A percentile compares a stretch with the other conserved stretches of the same genome.
These are phyloP conservation scores for Isatis lusitanica DNA, from an alignment of 441 rosid species.

Conservation along the genomic window DNA sequence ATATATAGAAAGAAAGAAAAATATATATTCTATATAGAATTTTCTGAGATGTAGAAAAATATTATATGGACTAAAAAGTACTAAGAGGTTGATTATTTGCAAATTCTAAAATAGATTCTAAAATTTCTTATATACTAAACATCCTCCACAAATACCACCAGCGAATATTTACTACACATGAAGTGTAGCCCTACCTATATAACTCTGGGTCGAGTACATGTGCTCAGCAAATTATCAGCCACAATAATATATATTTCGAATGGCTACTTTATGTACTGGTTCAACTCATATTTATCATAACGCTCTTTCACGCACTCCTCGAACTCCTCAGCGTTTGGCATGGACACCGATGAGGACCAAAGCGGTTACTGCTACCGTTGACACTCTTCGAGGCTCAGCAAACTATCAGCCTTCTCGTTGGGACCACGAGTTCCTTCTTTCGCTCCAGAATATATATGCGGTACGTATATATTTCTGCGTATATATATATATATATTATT, in stretches of 20 bases:
- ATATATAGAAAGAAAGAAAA: no score
- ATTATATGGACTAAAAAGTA: no score
- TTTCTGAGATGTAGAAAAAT: no score
- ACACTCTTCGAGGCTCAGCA: background rate
- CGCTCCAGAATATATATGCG: background rate
- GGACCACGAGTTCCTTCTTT: slow-evolving; percentile 7
- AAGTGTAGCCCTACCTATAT: background rate
- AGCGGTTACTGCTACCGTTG: background rate
- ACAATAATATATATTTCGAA: background rate
- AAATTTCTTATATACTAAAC: no score
- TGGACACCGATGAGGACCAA: background rate
- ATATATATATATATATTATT: background rate
- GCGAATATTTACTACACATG: background rate
- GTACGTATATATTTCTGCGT: background rate
- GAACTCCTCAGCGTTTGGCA: background rate
- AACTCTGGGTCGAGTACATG: background rate
- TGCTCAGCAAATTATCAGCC: background rate
- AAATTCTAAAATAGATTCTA: no score
- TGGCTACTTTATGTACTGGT: background rate
- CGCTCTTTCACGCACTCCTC: background rate
- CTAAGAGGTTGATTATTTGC: no score
- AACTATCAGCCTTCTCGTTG: slow-evolving; percentile 16
- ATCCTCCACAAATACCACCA: background rate
- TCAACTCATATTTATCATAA: background rate
- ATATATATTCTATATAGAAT: no score